These are phyloP conservation scores for Pugionium cornutum DNA, from an alignment of 345 rosid genomes.

Conservation along the genomic window DNA sequence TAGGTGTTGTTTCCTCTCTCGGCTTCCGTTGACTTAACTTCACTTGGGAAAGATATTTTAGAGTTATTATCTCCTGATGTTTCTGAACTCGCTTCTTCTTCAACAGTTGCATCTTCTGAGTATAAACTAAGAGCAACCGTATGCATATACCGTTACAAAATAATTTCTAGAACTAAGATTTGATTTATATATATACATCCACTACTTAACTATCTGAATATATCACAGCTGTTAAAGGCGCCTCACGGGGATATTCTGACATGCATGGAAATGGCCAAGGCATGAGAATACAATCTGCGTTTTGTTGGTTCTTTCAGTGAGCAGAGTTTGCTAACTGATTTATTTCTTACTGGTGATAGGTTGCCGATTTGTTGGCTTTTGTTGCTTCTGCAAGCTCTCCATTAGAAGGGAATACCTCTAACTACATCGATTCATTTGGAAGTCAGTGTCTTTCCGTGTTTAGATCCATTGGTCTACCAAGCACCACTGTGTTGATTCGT, in stretches of 20 bases:
- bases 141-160: constrained; percentile 30
- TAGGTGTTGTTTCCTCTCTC: constrained; percentile 90
- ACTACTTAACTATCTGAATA: background rate
- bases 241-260: constrained; percentile 71
- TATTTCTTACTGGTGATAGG: constrained; percentile 49
- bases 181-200: no score
- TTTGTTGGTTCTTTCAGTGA: background rate
- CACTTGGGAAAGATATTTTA: constrained; percentile 61
- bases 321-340: background rate
- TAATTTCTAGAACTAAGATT: no score
- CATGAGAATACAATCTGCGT: no score
- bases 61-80: constrained; percentile 49
- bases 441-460: constrained; percentile 45
- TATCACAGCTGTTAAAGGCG: constrained; percentile 65
- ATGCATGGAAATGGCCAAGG: no score
- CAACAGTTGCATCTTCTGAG: constrained; percentile 67
- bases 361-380: constrained; percentile 92
- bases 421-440: constrained; percentile 80
- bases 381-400: constrained; percentile 74
- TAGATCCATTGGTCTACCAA: no score
- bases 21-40: constrained; percentile 54
- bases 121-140: constrained; percentile 74
- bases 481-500: no score
- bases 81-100: constrained; percentile 8
- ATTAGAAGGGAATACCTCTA: constrained; percentile 44